Base-by-base conservation (phyloP, 108 stramenopile genomes). In the Licmophora abbreviata region DNA sequence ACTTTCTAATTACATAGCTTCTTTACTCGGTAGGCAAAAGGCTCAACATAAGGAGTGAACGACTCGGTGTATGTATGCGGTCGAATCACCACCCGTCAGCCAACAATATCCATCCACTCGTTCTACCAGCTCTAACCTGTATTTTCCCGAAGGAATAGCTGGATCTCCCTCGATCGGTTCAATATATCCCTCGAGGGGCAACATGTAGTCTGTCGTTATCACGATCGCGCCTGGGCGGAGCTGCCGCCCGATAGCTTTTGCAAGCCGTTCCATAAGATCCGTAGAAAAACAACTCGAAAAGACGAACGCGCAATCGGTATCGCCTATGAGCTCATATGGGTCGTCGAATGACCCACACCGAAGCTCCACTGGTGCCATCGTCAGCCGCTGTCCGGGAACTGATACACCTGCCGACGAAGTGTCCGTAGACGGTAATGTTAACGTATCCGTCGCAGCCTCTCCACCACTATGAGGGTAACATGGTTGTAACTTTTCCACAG, bases 221-320 rank as follows among this genome's bases (percentile, higher is more conserved):
- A 74, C 53, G 17, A 74, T 66, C 14, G 73, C 61, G 20, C 73
- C 73, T 11, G 66, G 66, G 26, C 54, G 45, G 54, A 58, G 66
- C 41, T 74, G 73, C 20, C 64, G 41, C 10, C 73, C 73, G 21
- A 74, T 64, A 0, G 73, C 73, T 34, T 44, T 24, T 29, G 68
- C 66, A 3, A 74, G 36, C 31, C 64, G 35, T 66, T 61, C 15
- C 4, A 74, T 36, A 4, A 74, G 33, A 9, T 15, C 43, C 0
- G 63, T 49, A 36, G 59, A 49, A 68, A 69, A 61, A 29, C 66
- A 68, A 55, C 62, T 68, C 0, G 73, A 74, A 48, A 68, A 74
- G 36, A 74, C 59, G 50, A 74, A 74, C 20, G 64, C 63, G 33
- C 56, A 58, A 54, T 74, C 73, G 1, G 58, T 51, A 41, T 74